phyloP scores from a whole-genome alignment of 208 protist species.

The Borovskyia barvae region DNA sequence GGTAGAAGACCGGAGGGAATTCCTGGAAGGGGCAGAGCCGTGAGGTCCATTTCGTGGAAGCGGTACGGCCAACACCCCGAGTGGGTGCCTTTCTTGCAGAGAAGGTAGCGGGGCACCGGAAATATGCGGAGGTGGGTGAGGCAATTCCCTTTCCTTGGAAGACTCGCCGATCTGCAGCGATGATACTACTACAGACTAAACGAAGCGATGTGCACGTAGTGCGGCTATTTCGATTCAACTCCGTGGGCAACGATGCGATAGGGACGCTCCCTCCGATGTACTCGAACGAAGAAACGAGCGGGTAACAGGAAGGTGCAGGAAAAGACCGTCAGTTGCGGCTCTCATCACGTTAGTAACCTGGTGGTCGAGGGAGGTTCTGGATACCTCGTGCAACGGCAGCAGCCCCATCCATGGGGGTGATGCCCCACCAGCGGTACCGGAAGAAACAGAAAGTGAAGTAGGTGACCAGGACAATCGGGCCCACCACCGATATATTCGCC shows the following conservation, averaged over 20 bases:
- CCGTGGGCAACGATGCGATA: too few relatives aligned
- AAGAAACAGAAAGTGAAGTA: constrained; percentile 77
- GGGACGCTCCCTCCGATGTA: too few relatives aligned
- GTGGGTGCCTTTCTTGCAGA: too few relatives aligned
- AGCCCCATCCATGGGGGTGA: constrained; percentile 72
- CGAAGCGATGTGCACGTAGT: too few relatives aligned
- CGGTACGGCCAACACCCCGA: too few relatives aligned
- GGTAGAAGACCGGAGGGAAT: background rate
- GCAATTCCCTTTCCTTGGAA: too few relatives aligned
- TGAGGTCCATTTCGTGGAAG: background rate
- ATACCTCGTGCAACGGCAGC: constrained; percentile 62
- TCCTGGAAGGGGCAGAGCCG: background rate
- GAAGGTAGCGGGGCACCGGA: too few relatives aligned
- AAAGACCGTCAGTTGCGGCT: too few relatives aligned
- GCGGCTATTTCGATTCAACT: too few relatives aligned
- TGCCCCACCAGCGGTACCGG: constrained; percentile 61
- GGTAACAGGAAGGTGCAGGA: background rate
- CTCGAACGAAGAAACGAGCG: background rate
- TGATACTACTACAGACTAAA: too few relatives aligned
- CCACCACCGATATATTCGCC: constrained; percentile 70
- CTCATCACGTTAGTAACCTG: constrained; percentile 70
- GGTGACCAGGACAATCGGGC: constrained; percentile 55
- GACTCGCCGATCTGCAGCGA: too few relatives aligned
- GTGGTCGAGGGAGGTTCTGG: constrained; percentile 75
- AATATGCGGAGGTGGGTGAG: too few relatives aligned